These are phyloP conservation scores for Boletus sp. DNA, from an alignment of 768 basidiomycete species.

Conservation along the genomic window DNA sequence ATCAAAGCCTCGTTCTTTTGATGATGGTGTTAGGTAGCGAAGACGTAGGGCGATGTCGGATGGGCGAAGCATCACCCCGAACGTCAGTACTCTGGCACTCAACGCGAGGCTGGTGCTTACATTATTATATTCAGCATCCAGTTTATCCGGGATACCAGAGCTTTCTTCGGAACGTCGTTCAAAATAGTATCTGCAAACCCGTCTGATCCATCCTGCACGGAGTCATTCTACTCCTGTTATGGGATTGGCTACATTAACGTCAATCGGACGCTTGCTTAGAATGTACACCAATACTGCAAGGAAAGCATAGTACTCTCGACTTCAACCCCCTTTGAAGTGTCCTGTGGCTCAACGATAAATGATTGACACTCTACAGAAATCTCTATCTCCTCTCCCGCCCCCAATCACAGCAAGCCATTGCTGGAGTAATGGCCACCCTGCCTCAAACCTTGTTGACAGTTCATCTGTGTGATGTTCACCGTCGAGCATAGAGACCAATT, in stretches of 20 bases:
- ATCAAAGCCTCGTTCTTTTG: conserved; percentile 80
- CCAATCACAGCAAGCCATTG: conserved; percentile 64
- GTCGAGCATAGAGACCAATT: conserved; percentile 62
- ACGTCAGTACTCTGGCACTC: conserved; percentile 54
- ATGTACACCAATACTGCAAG: conserved; percentile 1
- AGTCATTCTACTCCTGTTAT: conserved; percentile 84
- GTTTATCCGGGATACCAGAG: conserved; percentile 78
- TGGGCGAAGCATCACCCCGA: conserved; percentile 78
- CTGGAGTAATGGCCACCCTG: conserved; percentile 79
- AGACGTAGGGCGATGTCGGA: conserved; percentile 86
- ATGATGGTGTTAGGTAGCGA: conserved; percentile 97
- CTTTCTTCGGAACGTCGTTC: conserved; percentile 89
- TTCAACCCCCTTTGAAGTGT: background rate
- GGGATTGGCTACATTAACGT: conserved; percentile 91
- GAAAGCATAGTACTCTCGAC: background rate
- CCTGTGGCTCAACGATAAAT: conserved; percentile 59
- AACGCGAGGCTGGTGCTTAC: conserved; percentile 1
- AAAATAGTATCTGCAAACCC: conserved; percentile 71
- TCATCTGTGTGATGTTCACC: conserved; percentile 94
- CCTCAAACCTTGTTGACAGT: conserved; percentile 75
- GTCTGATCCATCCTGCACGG: conserved; percentile 46
- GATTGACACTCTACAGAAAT: conserved; percentile 73
- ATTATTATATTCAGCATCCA: conserved; percentile 62
- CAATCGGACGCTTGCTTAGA: conserved; percentile 68
- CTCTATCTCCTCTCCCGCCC: conserved; percentile 56